Evolutionary conservation across 495 filamentous ascomycete species (phyloP).

Genomic region (Physcia stellaris): DNA sequence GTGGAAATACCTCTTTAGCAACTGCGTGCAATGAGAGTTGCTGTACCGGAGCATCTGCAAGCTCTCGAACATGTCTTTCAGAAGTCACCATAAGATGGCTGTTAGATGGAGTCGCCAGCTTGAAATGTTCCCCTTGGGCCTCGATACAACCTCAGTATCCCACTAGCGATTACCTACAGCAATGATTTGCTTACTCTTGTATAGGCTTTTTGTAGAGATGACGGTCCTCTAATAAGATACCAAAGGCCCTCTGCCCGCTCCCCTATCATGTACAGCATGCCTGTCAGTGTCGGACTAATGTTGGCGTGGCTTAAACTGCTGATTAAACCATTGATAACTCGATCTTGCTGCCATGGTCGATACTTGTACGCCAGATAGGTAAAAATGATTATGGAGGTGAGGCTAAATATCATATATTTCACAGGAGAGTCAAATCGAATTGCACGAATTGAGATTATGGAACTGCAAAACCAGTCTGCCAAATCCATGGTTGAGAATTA

Average conservation of each 20-base stretch:
- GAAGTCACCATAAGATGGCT: conserved; percentile 17
- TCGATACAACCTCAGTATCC: too few relatives aligned
- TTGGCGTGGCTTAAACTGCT: too few relatives aligned
- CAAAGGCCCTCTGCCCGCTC: conserved; percentile 3
- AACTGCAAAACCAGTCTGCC: too few relatives aligned
- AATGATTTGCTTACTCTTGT: conserved; percentile 1
- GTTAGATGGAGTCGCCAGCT: conserved; percentile 13
- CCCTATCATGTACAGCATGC: neutral
- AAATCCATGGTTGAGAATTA: too few relatives aligned
- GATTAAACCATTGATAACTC: too few relatives aligned
- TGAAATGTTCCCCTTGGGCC: conserved; percentile 15
- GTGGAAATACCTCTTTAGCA: conserved; percentile 11
- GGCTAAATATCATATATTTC: neutral
- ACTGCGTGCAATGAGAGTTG: conserved; percentile 20
- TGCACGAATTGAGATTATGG: neutral
- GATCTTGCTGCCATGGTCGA: neutral
- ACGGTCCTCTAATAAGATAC: conserved; percentile 8
- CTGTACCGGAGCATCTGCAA: conserved; percentile 14
- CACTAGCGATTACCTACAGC: too few relatives aligned
- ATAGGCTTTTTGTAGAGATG: conserved; percentile 7
- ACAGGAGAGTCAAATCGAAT: neutral
- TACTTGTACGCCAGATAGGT: neutral
- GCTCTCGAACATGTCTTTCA: conserved; percentile 16
- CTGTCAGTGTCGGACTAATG: neutral
- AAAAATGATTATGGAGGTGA: neutral